Percentiles rank a stretch among this genome's conserved stretches.
Evolutionary conservation across 352 stramenopile genomes (phyloP).

Genomic region (Phytophthora pluvialis): DNA sequence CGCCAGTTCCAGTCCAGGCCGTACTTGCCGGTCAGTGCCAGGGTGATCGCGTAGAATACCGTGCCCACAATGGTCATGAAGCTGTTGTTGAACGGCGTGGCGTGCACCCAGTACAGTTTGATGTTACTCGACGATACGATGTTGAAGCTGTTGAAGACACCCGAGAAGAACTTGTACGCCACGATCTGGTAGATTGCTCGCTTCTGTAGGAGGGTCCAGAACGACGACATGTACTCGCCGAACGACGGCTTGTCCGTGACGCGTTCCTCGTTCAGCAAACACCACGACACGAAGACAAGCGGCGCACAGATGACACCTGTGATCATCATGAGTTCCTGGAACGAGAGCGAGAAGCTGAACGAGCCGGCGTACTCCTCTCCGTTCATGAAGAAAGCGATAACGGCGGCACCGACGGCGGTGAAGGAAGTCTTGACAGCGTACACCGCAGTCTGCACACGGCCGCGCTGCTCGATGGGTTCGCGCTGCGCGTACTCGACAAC

Average conservation of each 20-base stretch:
- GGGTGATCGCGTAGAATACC: slow-evolving; percentile 42
- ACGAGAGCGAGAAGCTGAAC: slow-evolving; percentile 48
- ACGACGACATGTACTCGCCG: slow-evolving; percentile 39
- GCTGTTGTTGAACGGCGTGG: slow-evolving; percentile 60
- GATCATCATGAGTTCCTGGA: slow-evolving; percentile 49
- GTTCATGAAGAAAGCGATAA: slow-evolving; percentile 53
- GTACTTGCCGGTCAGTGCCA: slow-evolving; percentile 45
- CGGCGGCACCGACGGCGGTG: slow-evolving; percentile 41
- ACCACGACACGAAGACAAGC: slow-evolving; percentile 39
- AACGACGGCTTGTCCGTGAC: slow-evolving; percentile 29
- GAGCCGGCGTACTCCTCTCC: slow-evolving; percentile 46
- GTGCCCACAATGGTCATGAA: slow-evolving; percentile 54
- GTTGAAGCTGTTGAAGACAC: slow-evolving; percentile 67
- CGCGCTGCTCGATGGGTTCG: slow-evolving; percentile 49
- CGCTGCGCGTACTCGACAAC: slow-evolving; percentile 61
- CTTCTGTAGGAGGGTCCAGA: slow-evolving; percentile 58
- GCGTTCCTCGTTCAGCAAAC: slow-evolving; percentile 42
- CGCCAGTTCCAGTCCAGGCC: slow-evolving; percentile 67
- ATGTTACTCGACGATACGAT: slow-evolving; percentile 57
- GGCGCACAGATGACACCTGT: slow-evolving; percentile 37
- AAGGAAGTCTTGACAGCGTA: slow-evolving; percentile 50
- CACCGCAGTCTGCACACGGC: slow-evolving; percentile 49
- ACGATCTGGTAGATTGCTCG: slow-evolving; percentile 62
- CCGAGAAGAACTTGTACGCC: slow-evolving; percentile 68
- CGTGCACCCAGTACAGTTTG: slow-evolving; percentile 60